These are phyloP conservation scores for Ascoidea tarda DNA, from an alignment of 805 yeast species.

Conservation along the genomic window DNA sequence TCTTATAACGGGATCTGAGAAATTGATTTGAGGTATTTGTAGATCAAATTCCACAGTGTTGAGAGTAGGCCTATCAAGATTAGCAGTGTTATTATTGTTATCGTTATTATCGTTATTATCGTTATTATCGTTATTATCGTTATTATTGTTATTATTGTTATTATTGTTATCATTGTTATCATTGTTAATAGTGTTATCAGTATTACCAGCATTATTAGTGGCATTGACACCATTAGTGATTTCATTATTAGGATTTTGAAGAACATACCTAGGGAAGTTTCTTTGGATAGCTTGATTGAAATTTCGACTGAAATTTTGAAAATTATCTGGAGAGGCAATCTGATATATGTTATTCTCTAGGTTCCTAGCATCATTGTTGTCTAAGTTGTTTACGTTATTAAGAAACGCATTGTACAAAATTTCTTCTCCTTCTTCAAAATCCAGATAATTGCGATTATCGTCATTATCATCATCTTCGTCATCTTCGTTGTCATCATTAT, in stretches of 20 bases:
- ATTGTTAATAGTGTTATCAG: background rate
- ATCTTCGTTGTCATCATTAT: no score
- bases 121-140: background rate
- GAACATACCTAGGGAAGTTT: no score
- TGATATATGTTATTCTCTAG: no score
- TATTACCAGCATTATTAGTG: no score
- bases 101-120: no score
- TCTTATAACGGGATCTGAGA: background rate
- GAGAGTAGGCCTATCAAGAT: background rate
- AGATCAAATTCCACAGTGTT: background rate
- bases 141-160: no score
- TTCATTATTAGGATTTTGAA: background rate
- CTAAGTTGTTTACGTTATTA: no score
- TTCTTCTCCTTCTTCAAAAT: background rate
- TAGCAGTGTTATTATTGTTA: background rate
- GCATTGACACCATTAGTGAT: background rate
- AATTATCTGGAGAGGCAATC: no score
- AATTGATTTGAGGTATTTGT: background rate
- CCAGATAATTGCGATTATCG: background rate
- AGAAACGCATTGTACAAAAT: no score
- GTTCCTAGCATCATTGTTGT: no score
- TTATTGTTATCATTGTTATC: background rate
- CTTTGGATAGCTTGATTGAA: no score
- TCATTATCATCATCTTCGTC: background rate
- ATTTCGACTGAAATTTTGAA: no score